Percentiles rank a stretch among this genome's conserved stretches.
Evolutionary conservation across 2,329 filamentous ascomycete genomes (phyloP).

Genomic region (Talaromyces rugulosus): DNA sequence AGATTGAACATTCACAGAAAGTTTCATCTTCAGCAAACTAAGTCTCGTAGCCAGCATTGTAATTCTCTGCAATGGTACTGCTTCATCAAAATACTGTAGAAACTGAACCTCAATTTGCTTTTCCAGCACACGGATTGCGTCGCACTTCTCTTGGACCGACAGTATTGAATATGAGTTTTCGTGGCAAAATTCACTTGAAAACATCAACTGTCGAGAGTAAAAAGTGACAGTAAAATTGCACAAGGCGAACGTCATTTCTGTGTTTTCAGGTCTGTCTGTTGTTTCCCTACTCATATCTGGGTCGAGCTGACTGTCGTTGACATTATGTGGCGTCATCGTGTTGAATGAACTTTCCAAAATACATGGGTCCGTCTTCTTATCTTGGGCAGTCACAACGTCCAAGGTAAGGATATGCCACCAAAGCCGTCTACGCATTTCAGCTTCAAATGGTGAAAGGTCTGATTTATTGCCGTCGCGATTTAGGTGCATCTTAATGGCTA

Average conservation of each 20-base stretch:
- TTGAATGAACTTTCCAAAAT: slow-evolving; percentile 22
- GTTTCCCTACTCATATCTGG: slow-evolving; percentile 15
- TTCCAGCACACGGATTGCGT: slow-evolving; percentile 17
- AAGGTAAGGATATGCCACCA: slow-evolving; percentile 53
- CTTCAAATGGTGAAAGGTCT: slow-evolving; percentile 52
- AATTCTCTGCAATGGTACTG: slow-evolving; percentile 6
- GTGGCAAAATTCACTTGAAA: slow-evolving; percentile 17
- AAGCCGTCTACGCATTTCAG: slow-evolving; percentile 55
- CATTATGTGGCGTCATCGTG: slow-evolving; percentile 21
- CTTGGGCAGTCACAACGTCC: slow-evolving; percentile 24
- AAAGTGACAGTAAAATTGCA: slow-evolving; percentile 18
- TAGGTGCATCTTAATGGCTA: slow-evolving; percentile 58
- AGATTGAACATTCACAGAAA: slow-evolving; percentile 6
- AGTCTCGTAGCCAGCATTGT: slow-evolving; percentile 1
- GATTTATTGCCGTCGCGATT: slow-evolving; percentile 56
- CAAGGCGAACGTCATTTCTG: slow-evolving; percentile 23
- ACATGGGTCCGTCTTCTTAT: slow-evolving; percentile 24
- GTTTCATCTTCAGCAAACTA: slow-evolving; percentile 7
- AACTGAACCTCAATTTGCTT: slow-evolving; percentile 15
- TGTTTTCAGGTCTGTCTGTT: slow-evolving; percentile 11
- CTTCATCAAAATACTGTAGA: slow-evolving; percentile 15
- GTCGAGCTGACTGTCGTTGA: slow-evolving; percentile 22
- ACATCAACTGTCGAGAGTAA: slow-evolving; percentile 19
- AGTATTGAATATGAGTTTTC: slow-evolving; percentile 17
- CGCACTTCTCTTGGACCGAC: slow-evolving; percentile 14